Evolutionary conservation across 148 eudicot genomes (phyloP).

Genomic region (Pharnaceum exiguum): DNA sequence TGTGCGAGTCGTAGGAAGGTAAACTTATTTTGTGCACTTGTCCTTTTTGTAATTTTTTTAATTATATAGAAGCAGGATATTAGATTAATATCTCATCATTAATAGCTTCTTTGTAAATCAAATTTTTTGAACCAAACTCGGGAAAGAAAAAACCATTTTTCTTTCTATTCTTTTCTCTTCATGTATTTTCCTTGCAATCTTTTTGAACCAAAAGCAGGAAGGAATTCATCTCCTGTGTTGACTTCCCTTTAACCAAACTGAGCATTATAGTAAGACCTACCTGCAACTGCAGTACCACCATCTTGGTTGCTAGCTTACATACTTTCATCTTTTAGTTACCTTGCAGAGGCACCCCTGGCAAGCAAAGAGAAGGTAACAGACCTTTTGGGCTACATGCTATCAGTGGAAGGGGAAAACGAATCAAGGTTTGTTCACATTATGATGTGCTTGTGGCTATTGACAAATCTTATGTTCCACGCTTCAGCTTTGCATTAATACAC

Average conservation of each 20-base stretch:
- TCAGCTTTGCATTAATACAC: neutral
- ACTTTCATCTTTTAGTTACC: constrained; percentile 48
- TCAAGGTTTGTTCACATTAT: constrained; percentile 34
- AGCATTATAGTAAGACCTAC: no score
- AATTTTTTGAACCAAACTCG: no score
- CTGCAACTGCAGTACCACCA: neutral
- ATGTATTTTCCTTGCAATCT: no score
- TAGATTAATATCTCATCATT: no score
- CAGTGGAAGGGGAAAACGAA: constrained; percentile 79
- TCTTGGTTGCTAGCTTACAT: constrained; percentile 1
- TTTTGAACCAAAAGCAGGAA: no score
- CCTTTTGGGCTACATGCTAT: constrained; percentile 71
- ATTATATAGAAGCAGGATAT: no score
- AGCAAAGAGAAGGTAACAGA: constrained; percentile 54
- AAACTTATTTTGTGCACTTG: constrained; percentile 8
- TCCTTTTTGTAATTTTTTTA: no score
- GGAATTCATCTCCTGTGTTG: no score
- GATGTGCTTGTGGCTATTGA: neutral
- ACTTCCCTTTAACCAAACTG: no score
- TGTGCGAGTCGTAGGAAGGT: constrained; percentile 86
- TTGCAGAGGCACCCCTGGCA: constrained; percentile 86
- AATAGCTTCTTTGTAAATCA: no score
- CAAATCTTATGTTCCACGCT: neutral
- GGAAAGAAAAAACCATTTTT: no score
- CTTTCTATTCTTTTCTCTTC: no score